Evolutionary conservation across 2,329 filamentous ascomycete genomes (phyloP).

Genomic region (Fusarium falciforme): DNA sequence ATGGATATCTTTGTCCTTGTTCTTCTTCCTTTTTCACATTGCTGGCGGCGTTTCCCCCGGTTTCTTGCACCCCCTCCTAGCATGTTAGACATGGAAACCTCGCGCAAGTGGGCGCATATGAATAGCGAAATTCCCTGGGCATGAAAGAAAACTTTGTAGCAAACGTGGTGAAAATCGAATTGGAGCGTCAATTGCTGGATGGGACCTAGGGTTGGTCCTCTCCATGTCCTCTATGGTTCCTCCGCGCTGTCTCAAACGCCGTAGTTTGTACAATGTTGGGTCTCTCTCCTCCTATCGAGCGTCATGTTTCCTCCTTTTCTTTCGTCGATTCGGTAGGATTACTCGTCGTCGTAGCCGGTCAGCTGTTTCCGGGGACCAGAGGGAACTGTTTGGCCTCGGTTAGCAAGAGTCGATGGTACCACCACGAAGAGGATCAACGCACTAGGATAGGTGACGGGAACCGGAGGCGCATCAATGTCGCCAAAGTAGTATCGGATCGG

Average conservation of each 20-base stretch:
- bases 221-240: constrained; percentile 32
- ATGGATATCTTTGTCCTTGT: constrained; percentile 1
- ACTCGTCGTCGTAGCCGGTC: constrained; percentile 70
- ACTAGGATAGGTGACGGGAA: constrained; percentile 95
- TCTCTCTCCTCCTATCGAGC: constrained; percentile 5
- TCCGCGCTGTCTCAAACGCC: constrained; percentile 35
- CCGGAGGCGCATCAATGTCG: constrained; percentile 75
- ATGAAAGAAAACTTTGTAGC: background rate
- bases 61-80: constrained; percentile 3
- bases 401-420: background rate
- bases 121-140: constrained; percentile 21
- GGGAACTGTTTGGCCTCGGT: constrained; percentile 59
- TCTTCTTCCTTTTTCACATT: constrained; percentile 29
- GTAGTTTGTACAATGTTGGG: constrained; percentile 44
- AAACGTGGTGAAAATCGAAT: constrained; percentile 35
- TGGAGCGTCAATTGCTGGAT: constrained; percentile 44
- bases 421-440: constrained; percentile 53
- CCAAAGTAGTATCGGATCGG: constrained; percentile 79
- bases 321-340: constrained; percentile 27
- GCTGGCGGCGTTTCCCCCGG: constrained; percentile 24
- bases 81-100: constrained; percentile 29
- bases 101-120: constrained; percentile 29
- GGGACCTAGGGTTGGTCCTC: constrained; percentile 29
- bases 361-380: constrained; percentile 68
- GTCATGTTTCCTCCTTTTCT: constrained; percentile 16